Conservation (phyloP, 805 yeast genomes). For the Blastobotrys terrestris region DNA sequence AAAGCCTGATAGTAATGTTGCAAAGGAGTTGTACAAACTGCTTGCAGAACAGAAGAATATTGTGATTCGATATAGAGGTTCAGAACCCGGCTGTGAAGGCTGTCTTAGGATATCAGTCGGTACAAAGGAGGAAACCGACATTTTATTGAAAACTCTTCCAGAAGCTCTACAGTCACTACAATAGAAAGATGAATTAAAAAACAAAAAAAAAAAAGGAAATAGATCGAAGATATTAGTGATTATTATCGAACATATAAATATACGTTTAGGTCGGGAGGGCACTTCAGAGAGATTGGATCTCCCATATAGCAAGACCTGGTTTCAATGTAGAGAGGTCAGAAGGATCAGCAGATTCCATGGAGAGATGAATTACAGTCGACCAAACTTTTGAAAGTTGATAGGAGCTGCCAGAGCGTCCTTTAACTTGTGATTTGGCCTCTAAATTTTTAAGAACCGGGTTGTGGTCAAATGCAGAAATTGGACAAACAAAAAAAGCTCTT, state of each 20-base stretch:
- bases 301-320: slow-evolving; percentile 46
- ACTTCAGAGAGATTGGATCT: slow-evolving; percentile 6
- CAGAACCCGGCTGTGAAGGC: slow-evolving; percentile 83
- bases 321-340: slow-evolving; percentile 39
- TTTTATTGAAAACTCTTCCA: slow-evolving; percentile 46
- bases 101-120: slow-evolving; percentile 86
- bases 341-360: slow-evolving; percentile 68
- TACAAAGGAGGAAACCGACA: slow-evolving; percentile 64
- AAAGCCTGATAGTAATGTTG: slow-evolving; percentile 59
- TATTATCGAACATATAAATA: not conserved
- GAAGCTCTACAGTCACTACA: slow-evolving; percentile 16
- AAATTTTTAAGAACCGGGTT: slow-evolving; percentile 1
- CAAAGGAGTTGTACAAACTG: slow-evolving; percentile 55
- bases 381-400: slow-evolving; percentile 18
- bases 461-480: slow-evolving; percentile 19
- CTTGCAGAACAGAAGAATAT: slow-evolving; percentile 70
- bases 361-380: slow-evolving; percentile 43
- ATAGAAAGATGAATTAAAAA: not conserved
- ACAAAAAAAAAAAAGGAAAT: not conserved
- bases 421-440: not conserved
- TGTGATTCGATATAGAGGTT: slow-evolving; percentile 88
- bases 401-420: not conserved
- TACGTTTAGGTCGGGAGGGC: not conserved
- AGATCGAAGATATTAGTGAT: too few relatives aligned
- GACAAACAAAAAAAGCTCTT: slow-evolving; percentile 25